These are phyloP conservation scores for Vitis rupestris DNA, from an alignment of 164 flowering plant species.

Conservation along the genomic window DNA sequence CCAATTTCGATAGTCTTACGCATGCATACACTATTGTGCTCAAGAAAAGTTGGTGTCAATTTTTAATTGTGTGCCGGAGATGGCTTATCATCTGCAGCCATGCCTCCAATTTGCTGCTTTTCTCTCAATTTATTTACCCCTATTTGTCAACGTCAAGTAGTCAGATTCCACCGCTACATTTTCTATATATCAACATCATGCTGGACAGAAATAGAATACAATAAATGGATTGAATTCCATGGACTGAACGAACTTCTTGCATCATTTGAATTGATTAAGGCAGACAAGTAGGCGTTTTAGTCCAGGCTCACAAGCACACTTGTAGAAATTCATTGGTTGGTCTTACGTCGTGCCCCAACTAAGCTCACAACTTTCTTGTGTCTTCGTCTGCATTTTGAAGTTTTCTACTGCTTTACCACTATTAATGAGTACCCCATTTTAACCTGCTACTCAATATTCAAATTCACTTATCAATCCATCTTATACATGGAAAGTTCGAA, in stretches of 20 bases:
- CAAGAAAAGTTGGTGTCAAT: not conserved
- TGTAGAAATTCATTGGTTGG: conserved; percentile 7
- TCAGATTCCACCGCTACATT: conserved; percentile 18
- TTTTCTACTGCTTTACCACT: too few relatives aligned
- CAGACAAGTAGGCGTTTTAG: conserved; percentile 14
- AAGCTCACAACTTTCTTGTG: not conserved
- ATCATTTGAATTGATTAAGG: not conserved
- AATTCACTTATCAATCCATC: conserved; percentile 10
- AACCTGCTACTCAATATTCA: conserved; percentile 6
- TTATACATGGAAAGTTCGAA: not conserved
- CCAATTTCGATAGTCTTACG: conserved; percentile 11
- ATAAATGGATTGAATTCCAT: not conserved
- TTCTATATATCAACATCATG: conserved; percentile 19
- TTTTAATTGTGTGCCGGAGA: not conserved
- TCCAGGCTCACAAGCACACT: conserved; percentile 9
- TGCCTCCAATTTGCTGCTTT: not conserved
- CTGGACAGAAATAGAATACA: conserved; percentile 7
- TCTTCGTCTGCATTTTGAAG: too few relatives aligned
- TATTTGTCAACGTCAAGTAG: conserved; percentile 7
- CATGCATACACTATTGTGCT: not conserved
- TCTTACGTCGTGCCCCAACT: not conserved
- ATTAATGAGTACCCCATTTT: too few relatives aligned
- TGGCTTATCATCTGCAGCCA: conserved; percentile 14
- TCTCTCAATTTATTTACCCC: not conserved
- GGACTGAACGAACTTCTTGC: not conserved